Base-by-base conservation (phyloP, 371 early-diverging fungal species). In the Funneliformis caledonium region DNA sequence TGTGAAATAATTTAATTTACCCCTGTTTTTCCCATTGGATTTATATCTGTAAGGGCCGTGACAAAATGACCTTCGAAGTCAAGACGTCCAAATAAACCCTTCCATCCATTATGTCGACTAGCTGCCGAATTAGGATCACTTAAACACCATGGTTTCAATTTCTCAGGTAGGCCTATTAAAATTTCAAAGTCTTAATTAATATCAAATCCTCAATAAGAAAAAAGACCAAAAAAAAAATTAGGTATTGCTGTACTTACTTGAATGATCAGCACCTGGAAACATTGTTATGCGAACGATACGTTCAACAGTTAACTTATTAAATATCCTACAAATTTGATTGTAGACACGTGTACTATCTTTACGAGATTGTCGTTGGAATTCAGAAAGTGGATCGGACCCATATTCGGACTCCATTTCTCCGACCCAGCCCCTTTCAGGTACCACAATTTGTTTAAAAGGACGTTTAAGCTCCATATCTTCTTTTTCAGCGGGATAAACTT, bases 11-110 rank as follows among this genome's bases (percentile, higher is more conserved):
- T 47, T 5, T 12, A 67, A 81, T 81, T 72, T 81, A 84, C 85
- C 12, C 91, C 91, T 61, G 86, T 85, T 70, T 90, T 91, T 14
- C 89, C 87, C 88, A 89, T 87, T 2, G 91, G 91, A 33, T 84
- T 68, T 80, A 88, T 83, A 22, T 88, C 88, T 0, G 92, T 91
- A 19, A 88, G 82, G 5, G 88, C 86, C 0, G 91, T 91, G 37
- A 82, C 81, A 82, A 91, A 91, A 56, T 82, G 85, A 0, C 87
- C 86, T 7, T 88, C 81, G 43, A 85, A 88, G 70, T 89, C 85
- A 7, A 92, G 80, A 2, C 91, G 85, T 3, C 90, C 91, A 69
- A 81, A 89, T 14, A 89, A 76, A 1, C 90, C 89, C 79, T 87
- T 88, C 90, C 89, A 90, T 16, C 87, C 87, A 52, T 87, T 86